Base-by-base conservation (phyloP, 2,329 filamentous ascomycete species). In the Venturia asperata region DNA sequence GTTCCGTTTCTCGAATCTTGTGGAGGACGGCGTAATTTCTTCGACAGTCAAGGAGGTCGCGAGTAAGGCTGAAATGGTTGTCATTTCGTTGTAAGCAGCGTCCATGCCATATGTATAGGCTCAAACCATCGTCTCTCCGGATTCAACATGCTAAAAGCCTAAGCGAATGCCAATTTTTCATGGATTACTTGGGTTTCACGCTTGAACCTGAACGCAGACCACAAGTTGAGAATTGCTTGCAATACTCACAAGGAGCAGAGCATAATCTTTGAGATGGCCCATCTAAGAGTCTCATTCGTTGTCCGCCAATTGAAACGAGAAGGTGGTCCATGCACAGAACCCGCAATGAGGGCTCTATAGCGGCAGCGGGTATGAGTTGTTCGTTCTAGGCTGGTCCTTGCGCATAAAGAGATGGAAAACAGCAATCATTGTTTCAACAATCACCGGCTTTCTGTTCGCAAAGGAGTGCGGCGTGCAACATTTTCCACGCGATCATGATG, bases 311-410 rank as follows among this genome's bases (percentile, higher is more conserved):
- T 52, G 47, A 21, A 27, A 4, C 10, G 5, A 52, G 24, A 27
- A 27, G 21, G 24, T 24, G 47, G 47, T 52, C 24, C 47, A 52
- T 52, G 21, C 47, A 52, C 21, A 27, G 47, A 52, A 21, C 47
- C 47, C 47, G 47, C 47, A 52, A 52, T 52, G 3, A 52, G 47
- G 47, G 47, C 47, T 52, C 24, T 27, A 10, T 49, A 49, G 45
- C 45, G n/a, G 45, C 21, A 49, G 45, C 45, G 45, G n/a, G 21
- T 5, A 27, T 52, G 47, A 52, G 21, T 30, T 52, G 21, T 52
- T 27, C 47, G 47, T 52, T 13, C 47, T 52, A 21, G 47, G 47
- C 47, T 10, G 11, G 7, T 21, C 47, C 47, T 52, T 52, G 13
- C 2, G 24, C 47, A 52, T 27, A 15, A 27, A 52, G 21, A 52